Conservation (phyloP, 1,284 basidiomycete species). For the Leccinum pachyderme region DNA sequence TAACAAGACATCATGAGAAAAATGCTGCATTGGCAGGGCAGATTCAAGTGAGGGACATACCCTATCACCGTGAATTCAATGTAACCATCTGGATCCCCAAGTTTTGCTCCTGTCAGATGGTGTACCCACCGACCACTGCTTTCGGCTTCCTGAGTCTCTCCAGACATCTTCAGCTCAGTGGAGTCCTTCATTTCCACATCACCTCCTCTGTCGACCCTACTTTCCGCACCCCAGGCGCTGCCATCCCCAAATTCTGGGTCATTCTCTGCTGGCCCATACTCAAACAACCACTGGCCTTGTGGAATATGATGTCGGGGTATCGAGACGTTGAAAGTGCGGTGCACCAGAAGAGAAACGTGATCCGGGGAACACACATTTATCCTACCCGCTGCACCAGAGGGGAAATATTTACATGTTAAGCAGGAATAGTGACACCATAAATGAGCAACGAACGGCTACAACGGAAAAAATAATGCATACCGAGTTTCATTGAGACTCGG, state of each 20-base stretch:
- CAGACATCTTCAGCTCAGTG: conserved; percentile 30
- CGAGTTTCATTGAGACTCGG: conserved; percentile 77
- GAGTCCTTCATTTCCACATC: conserved; percentile 26
- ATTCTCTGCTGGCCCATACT: conserved; percentile 76
- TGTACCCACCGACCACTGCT: conserved; percentile 81
- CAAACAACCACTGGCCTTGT: conserved; percentile 79
- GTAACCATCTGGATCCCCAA: conserved; percentile 72
- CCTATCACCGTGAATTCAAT: conserved; percentile 90
- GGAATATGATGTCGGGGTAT: conserved; percentile 94
- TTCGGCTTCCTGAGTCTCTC: conserved; percentile 34
- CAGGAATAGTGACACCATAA: conserved; percentile 3
- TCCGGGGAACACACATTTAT: conserved; percentile 92
- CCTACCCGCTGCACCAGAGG: conserved; percentile 62
- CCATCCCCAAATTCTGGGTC: conserved; percentile 65
- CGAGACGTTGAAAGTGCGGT: conserved; percentile 95
- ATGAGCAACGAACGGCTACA: background rate
- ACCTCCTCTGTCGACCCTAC: conserved; percentile 24
- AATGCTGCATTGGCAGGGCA: background rate
- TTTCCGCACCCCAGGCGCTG: conserved; percentile 18
- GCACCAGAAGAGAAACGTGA: conserved; percentile 89
- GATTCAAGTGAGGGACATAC: conserved; percentile 40
- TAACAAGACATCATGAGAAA: background rate
- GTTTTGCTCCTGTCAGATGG: conserved; percentile 61
- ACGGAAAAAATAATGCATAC: conserved; percentile 44
- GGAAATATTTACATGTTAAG: background rate